phyloP scores from a whole-genome alignment of 305 asterid species.

The Rubia occidens region DNA sequence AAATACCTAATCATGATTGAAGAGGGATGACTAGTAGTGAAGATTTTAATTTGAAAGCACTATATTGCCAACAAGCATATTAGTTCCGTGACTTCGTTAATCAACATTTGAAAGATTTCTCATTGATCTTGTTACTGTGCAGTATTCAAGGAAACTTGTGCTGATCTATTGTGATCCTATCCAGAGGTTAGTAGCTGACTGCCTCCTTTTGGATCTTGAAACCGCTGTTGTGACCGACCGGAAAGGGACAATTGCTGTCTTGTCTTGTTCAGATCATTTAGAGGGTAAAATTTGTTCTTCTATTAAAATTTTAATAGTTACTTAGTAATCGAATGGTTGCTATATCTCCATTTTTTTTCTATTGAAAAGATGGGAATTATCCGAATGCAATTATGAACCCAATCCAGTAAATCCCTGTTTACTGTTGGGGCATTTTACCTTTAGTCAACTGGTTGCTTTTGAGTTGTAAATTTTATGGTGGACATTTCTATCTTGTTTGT shows the following conservation, averaged over 20 bases:
- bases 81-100: not conserved
- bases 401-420: not conserved
- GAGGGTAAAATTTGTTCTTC: conserved; percentile 44
- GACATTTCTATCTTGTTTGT: not conserved
- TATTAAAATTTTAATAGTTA: not conserved
- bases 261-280: conserved; percentile 59
- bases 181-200: conserved; percentile 93
- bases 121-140: conserved; percentile 16
- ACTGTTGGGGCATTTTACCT: not conserved
- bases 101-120: not conserved
- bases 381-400: not conserved
- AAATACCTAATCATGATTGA: not conserved
- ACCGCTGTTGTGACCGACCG: conserved; percentile 89
- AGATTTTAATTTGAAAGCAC: not conserved
- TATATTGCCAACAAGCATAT: not conserved
- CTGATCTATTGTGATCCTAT: conserved; percentile 86
- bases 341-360: too few relatives aligned
- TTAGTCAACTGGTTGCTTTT: not conserved
- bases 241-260: conserved; percentile 71
- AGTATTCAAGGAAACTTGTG: conserved; percentile 79
- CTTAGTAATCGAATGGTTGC: too few relatives aligned
- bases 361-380: not conserved
- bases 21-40: not conserved
- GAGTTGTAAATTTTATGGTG: not conserved
- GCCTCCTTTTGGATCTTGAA: conserved; percentile 77